Percentiles rank a stretch among this genome's conserved stretches.
These are phyloP conservation scores for Balamuthia mandrillaris DNA, from an alignment of 208 protist species.

Conservation along the genomic window DNA sequence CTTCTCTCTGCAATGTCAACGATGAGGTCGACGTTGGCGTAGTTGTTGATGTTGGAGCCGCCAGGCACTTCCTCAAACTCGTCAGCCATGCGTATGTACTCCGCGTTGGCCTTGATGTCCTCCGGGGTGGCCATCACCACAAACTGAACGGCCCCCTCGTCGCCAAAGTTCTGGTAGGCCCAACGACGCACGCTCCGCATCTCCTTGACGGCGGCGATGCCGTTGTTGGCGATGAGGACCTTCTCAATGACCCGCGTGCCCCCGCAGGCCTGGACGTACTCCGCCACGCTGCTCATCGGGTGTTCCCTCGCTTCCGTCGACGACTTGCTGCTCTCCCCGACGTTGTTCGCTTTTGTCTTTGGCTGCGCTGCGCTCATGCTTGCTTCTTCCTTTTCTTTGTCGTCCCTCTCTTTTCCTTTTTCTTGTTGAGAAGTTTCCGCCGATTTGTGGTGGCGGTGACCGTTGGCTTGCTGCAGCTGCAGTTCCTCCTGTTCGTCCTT, in stretches of 20 bases:
- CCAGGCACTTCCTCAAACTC: conserved; percentile 88
- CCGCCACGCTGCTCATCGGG: background rate
- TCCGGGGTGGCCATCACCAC: conserved; percentile 96
- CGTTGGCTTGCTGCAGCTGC: too few relatives aligned
- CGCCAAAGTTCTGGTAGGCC: conserved; percentile 90
- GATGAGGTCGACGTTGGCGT: conserved; percentile 97
- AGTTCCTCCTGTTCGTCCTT: too few relatives aligned
- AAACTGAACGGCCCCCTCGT: conserved; percentile 90
- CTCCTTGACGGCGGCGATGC: conserved; percentile 95
- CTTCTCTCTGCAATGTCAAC: conserved; percentile 89
- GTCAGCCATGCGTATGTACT: conserved; percentile 96
- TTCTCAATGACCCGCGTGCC: conserved; percentile 75
- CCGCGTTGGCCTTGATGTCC: conserved; percentile 94
- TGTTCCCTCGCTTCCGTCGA: background rate
- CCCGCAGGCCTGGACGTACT: conserved; percentile 33
- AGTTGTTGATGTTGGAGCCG: conserved; percentile 96
- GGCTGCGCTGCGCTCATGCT: too few relatives aligned
- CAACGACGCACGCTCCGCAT: conserved; percentile 94
- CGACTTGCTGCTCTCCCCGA: too few relatives aligned
- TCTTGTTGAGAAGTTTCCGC: too few relatives aligned
- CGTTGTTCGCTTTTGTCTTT: too few relatives aligned
- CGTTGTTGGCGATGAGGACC: conserved; percentile 97
- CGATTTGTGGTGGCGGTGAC: too few relatives aligned
- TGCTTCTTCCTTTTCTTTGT: too few relatives aligned
- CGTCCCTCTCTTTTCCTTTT: too few relatives aligned